These are phyloP conservation scores for Aspergillus sp. DNA, from an alignment of 2,329 filamentous ascomycete species.

Conservation along the genomic window DNA sequence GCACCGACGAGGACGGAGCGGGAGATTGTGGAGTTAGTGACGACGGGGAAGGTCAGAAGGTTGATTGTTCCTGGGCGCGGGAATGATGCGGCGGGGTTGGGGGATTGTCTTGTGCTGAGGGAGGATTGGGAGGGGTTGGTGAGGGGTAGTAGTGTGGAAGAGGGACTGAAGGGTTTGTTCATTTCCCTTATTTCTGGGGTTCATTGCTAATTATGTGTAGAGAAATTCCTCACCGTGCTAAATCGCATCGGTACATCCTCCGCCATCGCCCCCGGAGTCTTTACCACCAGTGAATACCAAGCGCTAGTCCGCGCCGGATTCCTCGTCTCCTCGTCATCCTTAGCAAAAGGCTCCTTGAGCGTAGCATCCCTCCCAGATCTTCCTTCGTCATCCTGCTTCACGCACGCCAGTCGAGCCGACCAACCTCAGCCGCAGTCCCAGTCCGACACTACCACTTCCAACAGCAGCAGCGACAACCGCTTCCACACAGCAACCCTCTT, in stretches of 20 bases:
- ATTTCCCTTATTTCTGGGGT: slow-evolving; percentile 1
- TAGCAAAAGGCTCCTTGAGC: slow-evolving; percentile 33
- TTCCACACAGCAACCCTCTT: slow-evolving; percentile 35
- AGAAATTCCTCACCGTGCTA: slow-evolving; percentile 47
- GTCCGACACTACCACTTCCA: neutral
- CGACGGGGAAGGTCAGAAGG: slow-evolving; percentile 46
- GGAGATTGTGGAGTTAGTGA: slow-evolving; percentile 50
- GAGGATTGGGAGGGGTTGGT: slow-evolving; percentile 46
- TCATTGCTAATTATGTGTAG: slow-evolving; percentile 16
- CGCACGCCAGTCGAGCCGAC: slow-evolving; percentile 22
- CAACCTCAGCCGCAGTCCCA: neutral
- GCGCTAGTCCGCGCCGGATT: slow-evolving; percentile 49
- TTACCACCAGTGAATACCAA: slow-evolving; percentile 43
- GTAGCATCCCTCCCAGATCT: slow-evolving; percentile 35
- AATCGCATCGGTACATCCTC: slow-evolving; percentile 40
- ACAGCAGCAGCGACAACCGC: neutral
- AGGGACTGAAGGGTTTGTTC: slow-evolving; percentile 28
- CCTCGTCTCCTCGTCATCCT: slow-evolving; percentile 44
- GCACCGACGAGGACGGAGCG: slow-evolving; percentile 54
- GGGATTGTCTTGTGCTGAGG: slow-evolving; percentile 52
- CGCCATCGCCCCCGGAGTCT: slow-evolving; percentile 38
- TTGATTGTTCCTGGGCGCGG: slow-evolving; percentile 53
- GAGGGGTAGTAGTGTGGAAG: slow-evolving; percentile 27
- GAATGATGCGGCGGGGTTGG: slow-evolving; percentile 48
- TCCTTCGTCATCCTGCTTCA: slow-evolving; percentile 11